A percentile compares a stretch with the other conserved stretches of the same genome.
phyloP scores from a whole-genome alignment of 2,329 filamentous ascomycete species.

The Colletotrichum sp. region DNA sequence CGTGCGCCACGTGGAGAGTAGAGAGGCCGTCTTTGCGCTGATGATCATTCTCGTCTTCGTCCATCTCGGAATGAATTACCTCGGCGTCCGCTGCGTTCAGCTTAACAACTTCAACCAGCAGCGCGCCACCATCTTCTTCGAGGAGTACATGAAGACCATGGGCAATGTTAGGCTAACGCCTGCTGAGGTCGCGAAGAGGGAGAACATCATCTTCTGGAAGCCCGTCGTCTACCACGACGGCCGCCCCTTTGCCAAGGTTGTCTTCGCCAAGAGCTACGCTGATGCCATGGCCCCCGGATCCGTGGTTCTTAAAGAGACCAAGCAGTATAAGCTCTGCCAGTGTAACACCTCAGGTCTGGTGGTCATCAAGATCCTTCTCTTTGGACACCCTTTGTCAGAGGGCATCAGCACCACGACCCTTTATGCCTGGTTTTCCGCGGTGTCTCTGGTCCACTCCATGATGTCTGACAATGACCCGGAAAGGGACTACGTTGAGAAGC shows the following conservation, averaged over 20 bases:
- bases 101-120: conserved; percentile 88
- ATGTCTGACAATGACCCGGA: background rate
- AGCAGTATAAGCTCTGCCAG: background rate
- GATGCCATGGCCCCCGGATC: conserved; percentile 24
- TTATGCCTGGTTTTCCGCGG: background rate
- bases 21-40: conserved; percentile 73
- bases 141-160: conserved; percentile 54
- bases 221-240: conserved; percentile 29
- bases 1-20: conserved; percentile 75
- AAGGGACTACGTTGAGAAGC: background rate
- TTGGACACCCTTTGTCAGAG: background rate
- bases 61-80: conserved; percentile 86
- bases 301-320: background rate
- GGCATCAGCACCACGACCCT: background rate
- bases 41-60: conserved; percentile 75
- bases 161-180: conserved; percentile 64
- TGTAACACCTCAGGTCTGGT: background rate
- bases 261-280: conserved; percentile 45
- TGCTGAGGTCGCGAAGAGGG: conserved; percentile 65
- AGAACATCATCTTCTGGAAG: conserved; percentile 64
- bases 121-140: conserved; percentile 79
- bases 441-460: background rate
- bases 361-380: conserved; percentile 11
- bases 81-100: conserved; percentile 81
- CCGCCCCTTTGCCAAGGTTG: conserved; percentile 38